Percentiles rank a stretch among this genome's conserved stretches.
These are phyloP conservation scores for Diaporthe sp. DNA, from an alignment of 2,329 filamentous ascomycete species.

Conservation along the genomic window DNA sequence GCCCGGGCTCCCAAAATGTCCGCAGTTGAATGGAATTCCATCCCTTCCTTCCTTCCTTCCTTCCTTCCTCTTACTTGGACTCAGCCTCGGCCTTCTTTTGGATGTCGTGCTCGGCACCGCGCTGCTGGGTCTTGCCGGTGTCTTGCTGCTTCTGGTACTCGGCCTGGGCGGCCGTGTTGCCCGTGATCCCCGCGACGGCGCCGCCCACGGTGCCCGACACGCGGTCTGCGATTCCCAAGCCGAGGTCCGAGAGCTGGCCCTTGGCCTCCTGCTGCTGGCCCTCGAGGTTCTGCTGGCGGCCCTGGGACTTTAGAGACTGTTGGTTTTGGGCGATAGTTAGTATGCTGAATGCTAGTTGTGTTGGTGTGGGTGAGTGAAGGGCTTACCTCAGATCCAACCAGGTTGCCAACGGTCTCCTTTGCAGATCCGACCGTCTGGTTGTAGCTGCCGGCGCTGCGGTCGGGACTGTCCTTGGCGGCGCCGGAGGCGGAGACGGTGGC, in stretches of 20 bases:
- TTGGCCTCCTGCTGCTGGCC: constrained; percentile 86
- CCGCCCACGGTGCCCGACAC: constrained; percentile 77
- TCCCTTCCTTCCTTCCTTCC: too few relatives aligned
- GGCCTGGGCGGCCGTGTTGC: constrained; percentile 72
- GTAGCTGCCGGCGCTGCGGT: constrained; percentile 79
- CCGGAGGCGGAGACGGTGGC: constrained; percentile 77
- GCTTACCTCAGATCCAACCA: constrained; percentile 77
- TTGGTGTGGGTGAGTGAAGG: background rate
- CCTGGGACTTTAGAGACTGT: constrained; percentile 76
- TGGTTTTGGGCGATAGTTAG: background rate
- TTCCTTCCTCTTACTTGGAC: background rate
- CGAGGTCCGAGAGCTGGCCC: constrained; percentile 82
- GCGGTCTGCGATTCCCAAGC: constrained; percentile 74
- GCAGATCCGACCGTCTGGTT: constrained; percentile 90
- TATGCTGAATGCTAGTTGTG: background rate
- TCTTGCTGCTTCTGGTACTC: constrained; percentile 79
- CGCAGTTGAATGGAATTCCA: too few relatives aligned
- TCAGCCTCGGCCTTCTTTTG: constrained; percentile 73
- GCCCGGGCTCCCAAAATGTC: too few relatives aligned
- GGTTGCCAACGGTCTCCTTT: constrained; percentile 82
- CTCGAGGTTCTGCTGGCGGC: constrained; percentile 80
- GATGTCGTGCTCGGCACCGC: constrained; percentile 84
- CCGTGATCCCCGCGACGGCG: constrained; percentile 77
- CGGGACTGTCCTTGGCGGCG: constrained; percentile 75
- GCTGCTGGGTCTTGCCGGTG: constrained; percentile 81